Evolutionary conservation across 1,139 yeast species (phyloP), one percentile per base, ranked within the genome.

Genomic region (Lizanozyma gosingica): DNA sequence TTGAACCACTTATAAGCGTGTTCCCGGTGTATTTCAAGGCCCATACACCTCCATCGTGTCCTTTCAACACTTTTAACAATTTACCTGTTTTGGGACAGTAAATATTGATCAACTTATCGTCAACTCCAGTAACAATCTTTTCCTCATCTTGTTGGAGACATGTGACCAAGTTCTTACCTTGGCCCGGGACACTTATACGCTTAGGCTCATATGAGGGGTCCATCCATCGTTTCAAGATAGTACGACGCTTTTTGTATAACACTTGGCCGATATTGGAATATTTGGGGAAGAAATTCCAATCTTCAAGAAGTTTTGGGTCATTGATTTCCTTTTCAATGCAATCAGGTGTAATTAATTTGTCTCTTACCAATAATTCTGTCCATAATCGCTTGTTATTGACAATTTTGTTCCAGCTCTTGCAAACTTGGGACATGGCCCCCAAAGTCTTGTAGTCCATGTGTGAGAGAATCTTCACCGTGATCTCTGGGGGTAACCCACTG

Each of bases 1-100:
- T 88, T 1, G 95, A 82, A 0, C 97, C 97, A 47, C 94, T 82
- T 0, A 88, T 94, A 35, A 90, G 64, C 1, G 85, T 82, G 56
- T 84, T 80, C n/a, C 86, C 86, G 41, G 76, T 76, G 56, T 88
- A 90, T 59, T 92, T 88, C 56, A 92, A 68, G 1, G 98, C 97
- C 99, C 99, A 92, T 8, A 94, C 98, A 18, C 98, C 98, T 38
- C 97, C 97, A 44, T 85, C 95, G 55, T 92, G 98, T 11, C 97
- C 97, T 41, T 73, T 71, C 40, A 92, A 67, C 2, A 84, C 82
- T 39, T 78, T 70, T n/a, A 83, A 53, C 37, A 82, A 66, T 37
- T 67, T 66, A 3, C 97, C 97, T 0, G 86, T 80, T 33, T 71
- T 65, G 2, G 96, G 80, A 49, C 84, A 82, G 57, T 87, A 88